Base-by-base conservation (phyloP, 768 basidiomycete species). In the Galerina marginata region DNA sequence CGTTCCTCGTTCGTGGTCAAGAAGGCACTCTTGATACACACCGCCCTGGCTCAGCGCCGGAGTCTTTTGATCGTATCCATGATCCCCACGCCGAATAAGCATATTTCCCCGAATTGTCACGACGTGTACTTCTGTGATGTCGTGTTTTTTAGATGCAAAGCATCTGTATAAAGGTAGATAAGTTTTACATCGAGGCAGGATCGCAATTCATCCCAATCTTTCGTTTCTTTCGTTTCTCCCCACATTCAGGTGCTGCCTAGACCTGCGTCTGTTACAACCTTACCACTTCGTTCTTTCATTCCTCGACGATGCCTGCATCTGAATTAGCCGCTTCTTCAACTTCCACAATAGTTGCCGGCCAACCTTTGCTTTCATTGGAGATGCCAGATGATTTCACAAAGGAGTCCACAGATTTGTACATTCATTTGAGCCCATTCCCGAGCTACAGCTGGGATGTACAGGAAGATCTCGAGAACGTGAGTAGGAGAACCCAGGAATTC, bases 401-500 rank as follows among this genome's bases (percentile, higher is more conserved):
- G 58, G 62, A 55, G 57, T 55, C 55, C 36, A 29, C 54, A 20
- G 60, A 58, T 52, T 29, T 63, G 29, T 61, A 59, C 56, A 52
- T 67, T 43, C 59, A 61, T 23, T 47, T 65, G 58, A 62, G 59
- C 43, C 64, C 65, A 47, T 60, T 56, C 52, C 46, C 65, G 39
- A 54, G 43, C 16, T 54, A 56, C 51, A 62, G 46, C 48, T 63
- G 49, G 59, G 65, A 65, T 44, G 57, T 54, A 58, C 60, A 66
- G 51, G 63, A 68, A 46, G 59, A 62, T 52, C 47, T 44, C 44
- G 61, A 65, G 42, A 52, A 65, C 16, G 67, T 69, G 52, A 38
- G 60, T 58, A 40, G 2, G 25, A 20, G 5, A 20, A 25, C 16
- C 40, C 2, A 37, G 11, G n/a, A 11, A 36, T 14, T 39, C 39